Base-by-base conservation (phyloP, 768 basidiomycete genomes). In the Serendipita sp. region DNA sequence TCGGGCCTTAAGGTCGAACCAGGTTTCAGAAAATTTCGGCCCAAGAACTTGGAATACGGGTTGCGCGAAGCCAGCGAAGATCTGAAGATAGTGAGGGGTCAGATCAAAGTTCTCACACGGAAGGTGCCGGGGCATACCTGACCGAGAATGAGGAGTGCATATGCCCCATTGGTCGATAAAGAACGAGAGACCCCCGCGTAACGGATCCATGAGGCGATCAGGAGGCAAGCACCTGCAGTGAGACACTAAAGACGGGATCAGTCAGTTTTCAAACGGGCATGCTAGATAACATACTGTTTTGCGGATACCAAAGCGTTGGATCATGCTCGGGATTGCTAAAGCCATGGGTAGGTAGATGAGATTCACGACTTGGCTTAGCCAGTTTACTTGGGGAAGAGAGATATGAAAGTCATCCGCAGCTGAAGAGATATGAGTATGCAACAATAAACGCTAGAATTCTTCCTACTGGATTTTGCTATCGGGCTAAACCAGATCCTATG, bases 11-110 rank as follows among this genome's bases (percentile, higher is more conserved):
- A 90, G 74, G 66, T 86, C 83, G 69, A 92, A 92, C 90, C 90
- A 92, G 35, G 75, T 81, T 71, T 92, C 87, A 0, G 89, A 91
- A 72, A 86, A 92, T 64, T 82, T 84, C 1, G 90, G 88, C 3
- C 86, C 86, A 10, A 91, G 75, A 30, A 91, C 80, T 73, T 89
- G 88, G 72, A 83, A 91, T 11, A 85, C 75, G 2, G 89, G 83
- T 70, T 89, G 86, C 2, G 86, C 76, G 52, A 88, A 72, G 1
- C 81, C 81, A 7, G 81, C 78, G 47, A 90, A 78, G 16, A 84
- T 68, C 88, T 89, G 23, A 65, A 32, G n/a, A 32, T 7, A 44
- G 28, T 52, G 28, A 60, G 23, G 23, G 23, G 15, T 32, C 35
- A 30, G 54, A 48, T 35, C 32, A 34, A n/a, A 60, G 10, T n/a